A percentile compares a stretch with the other conserved stretches of the same genome.
phyloP scores from a whole-genome alignment of 2,329 filamentous ascomycete species.

The Beauveria australis region DNA sequence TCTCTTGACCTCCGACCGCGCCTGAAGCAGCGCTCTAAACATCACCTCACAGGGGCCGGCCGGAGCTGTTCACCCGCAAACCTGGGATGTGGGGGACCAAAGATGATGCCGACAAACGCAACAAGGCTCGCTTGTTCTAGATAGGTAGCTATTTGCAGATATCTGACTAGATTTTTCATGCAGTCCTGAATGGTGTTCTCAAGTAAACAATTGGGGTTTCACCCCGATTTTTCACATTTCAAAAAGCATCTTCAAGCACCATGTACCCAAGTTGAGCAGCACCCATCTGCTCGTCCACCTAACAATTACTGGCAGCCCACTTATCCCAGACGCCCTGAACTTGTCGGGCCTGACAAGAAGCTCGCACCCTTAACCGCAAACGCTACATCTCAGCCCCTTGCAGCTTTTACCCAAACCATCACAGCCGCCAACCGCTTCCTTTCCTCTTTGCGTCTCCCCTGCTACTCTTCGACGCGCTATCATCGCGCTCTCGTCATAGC shows the following conservation, averaged over 20 bases:
- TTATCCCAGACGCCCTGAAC: slow-evolving; percentile 2
- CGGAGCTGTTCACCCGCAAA: too few relatives aligned
- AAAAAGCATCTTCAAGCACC: too few relatives aligned
- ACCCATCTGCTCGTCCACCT: not conserved
- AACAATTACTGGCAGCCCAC: slow-evolving; percentile 6
- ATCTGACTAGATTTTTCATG: not conserved
- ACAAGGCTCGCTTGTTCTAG: not conserved
- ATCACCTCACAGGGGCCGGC: not conserved
- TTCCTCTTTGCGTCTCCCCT: not conserved
- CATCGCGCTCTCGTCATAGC: slow-evolving; percentile 1
- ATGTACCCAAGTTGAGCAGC: too few relatives aligned
- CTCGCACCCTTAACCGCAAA: slow-evolving; percentile 1
- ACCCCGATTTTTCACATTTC: too few relatives aligned
- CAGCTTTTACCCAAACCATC: not conserved
- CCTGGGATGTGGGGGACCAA: not conserved
- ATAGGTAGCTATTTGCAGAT: too few relatives aligned
- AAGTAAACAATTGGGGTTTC: too few relatives aligned
- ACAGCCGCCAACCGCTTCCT: not conserved
- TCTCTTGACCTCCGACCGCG: not conserved
- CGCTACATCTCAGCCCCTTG: not conserved
- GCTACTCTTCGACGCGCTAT: not conserved
- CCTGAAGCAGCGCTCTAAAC: not conserved
- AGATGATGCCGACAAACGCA: not conserved
- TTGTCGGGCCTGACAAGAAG: not conserved
- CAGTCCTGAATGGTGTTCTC: too few relatives aligned